phyloP scores from a whole-genome alignment of 2,329 filamentous ascomycete genomes.

The Dendrostoma leiphaemia region DNA sequence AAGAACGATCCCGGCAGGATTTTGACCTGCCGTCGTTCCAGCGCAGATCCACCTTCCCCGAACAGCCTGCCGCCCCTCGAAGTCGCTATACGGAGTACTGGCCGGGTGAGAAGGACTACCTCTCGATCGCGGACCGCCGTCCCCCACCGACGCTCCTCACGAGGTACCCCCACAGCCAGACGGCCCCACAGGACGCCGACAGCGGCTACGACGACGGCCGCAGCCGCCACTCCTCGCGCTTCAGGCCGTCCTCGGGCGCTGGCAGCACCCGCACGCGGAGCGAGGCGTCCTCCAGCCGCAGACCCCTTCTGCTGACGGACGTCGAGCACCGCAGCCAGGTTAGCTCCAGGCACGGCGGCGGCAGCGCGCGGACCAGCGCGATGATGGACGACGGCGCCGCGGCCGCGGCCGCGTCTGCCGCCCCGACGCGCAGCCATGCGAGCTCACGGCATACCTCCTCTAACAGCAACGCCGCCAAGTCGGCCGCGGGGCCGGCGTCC shows the following conservation, averaged over 20 bases:
- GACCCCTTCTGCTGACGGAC: constrained; percentile 39
- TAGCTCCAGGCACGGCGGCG: constrained; percentile 29
- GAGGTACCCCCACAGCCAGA: constrained; percentile 32
- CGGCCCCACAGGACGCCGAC: constrained; percentile 31
- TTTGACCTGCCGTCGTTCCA: constrained; percentile 39
- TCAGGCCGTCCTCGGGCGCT: constrained; percentile 28
- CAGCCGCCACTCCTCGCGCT: constrained; percentile 39
- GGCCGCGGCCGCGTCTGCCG: too few species aligned
- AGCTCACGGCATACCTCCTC: constrained; percentile 22
- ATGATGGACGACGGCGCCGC: constrained; percentile 1
- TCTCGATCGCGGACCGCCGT: constrained; percentile 29
- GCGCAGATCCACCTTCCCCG: constrained; percentile 46
- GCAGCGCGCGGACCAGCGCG: constrained; percentile 26
- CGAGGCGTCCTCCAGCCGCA: constrained; percentile 33
- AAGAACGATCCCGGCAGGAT: constrained; percentile 47
- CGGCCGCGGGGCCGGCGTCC: too few species aligned
- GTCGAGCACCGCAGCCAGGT: constrained; percentile 40
- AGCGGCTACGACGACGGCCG: constrained; percentile 38
- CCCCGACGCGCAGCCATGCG: constrained; percentile 19
- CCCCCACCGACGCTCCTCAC: constrained; percentile 26
- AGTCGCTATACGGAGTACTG: constrained; percentile 37
- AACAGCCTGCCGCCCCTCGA: constrained; percentile 31
- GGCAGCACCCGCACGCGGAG: constrained; percentile 39
- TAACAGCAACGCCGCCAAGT: too few species aligned
- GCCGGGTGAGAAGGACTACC: constrained; percentile 35